These are phyloP conservation scores for Metschnikowia amazonensis DNA, from an alignment of 805 yeast species.

Conservation along the genomic window DNA sequence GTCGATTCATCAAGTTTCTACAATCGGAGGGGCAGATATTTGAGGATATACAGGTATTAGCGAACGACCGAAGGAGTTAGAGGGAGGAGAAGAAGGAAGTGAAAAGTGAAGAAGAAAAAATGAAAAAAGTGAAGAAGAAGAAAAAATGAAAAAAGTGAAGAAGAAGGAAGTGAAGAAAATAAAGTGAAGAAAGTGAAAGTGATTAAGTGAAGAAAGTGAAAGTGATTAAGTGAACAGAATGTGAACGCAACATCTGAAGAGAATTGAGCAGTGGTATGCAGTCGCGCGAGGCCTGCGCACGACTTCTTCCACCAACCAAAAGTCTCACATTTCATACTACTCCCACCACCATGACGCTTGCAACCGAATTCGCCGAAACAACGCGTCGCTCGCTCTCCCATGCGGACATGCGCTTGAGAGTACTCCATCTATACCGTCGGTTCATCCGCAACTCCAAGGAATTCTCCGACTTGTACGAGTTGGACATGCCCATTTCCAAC, in stretches of 20 bases:
- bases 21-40: constrained; percentile 40
- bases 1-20: constrained; percentile 50
- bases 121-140: no score
- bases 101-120: no score
- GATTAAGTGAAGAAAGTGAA: no score
- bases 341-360: constrained; percentile 45
- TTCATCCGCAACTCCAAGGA: constrained; percentile 61
- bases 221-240: no score
- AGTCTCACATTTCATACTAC: constrained; percentile 1
- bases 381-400: constrained; percentile 61
- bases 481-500: constrained; percentile 73
- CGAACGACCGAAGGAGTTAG: background rate
- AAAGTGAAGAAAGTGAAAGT: no score
- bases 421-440: constrained; percentile 68
- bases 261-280: no score
- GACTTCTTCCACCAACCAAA: constrained; percentile 19
- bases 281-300: constrained; percentile 9
- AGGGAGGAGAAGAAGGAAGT: no score
- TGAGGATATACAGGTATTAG: constrained; percentile 2
- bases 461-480: constrained; percentile 60
- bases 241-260: no score
- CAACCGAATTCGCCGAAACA: constrained; percentile 83
- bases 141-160: no score
- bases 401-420: constrained; percentile 59
- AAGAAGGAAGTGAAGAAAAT: no score